These are phyloP conservation scores for Solanum chacoense DNA, from an alignment of 305 asterid species.

Conservation along the genomic window DNA sequence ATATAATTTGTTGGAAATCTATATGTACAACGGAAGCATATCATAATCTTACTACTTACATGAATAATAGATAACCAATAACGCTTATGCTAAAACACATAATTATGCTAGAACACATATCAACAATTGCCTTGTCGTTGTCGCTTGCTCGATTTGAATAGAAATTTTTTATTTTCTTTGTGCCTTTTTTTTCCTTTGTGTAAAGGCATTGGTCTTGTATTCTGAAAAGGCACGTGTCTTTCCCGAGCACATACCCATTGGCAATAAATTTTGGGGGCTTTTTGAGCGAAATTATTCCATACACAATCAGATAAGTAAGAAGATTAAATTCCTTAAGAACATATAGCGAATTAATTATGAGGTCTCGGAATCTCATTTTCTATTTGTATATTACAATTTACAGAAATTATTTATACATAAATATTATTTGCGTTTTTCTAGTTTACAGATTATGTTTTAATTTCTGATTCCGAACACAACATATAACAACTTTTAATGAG, in stretches of 20 bases:
- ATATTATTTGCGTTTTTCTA: neutral
- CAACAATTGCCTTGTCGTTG: neutral
- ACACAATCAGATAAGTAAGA: neutral
- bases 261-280: too few relatives aligned
- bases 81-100: too few relatives aligned
- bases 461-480: neutral
- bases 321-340: neutral
- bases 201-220: neutral
- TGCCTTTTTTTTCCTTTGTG: neutral
- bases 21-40: too few relatives aligned
- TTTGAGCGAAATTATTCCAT: neutral
- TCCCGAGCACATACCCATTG: too few relatives aligned
- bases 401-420: too few relatives aligned
- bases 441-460: neutral
- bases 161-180: neutral
- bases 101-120: too few relatives aligned
- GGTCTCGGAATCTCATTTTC: neutral
- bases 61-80: too few relatives aligned
- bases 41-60: too few relatives aligned
- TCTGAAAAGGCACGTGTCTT: too few relatives aligned
- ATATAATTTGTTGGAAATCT: too few relatives aligned
- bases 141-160: neutral
- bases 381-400: neutral
- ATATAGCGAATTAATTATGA: neutral
- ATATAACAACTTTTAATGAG: neutral